Evolutionary conservation across 2,329 filamentous ascomycete species (phyloP), one percentile per base, ranked within the genome.

Genomic region (Sporothrix humicola): DNA sequence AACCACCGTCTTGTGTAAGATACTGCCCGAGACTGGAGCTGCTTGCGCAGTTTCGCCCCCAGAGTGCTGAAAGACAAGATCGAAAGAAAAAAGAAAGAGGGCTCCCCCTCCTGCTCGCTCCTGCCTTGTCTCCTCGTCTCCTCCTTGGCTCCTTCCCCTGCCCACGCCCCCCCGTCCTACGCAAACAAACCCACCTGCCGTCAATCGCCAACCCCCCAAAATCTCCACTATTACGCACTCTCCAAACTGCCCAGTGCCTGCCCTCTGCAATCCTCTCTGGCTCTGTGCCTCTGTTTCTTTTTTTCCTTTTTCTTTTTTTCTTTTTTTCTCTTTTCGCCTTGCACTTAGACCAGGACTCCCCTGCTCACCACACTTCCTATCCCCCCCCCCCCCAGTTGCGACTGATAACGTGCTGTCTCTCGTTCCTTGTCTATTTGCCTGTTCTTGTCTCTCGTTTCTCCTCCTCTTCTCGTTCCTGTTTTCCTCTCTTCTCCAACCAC

Each of bases 391-490:
- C 23, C 58, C 31, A 15, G n/a, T 46, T 58, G n/a, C 68, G 50
- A 71, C 56, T 50, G 56, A 71, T 61, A 71, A 71, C 44, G 44
- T 61, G 52, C 20, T 71, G 46, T 70, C 23, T 73, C 72, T 68
- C 26, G 2, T 17, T 4, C 23, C 10, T 54, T 37, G 37, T 56
- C 17, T n/a, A 26, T 23, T 58, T 48, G 15, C 23, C 52, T 63
- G 15, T 42, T n/a, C 20, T 52, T 56, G 26, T 65, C 20, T 71
- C 54, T 37, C 63, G 17, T 69, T 37, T 72, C 58, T 54, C 61
- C 31, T 37, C 31, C 31, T 48, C 58, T 61, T n/a, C n/a, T 59
- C 17, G 42, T 70, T 12, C 20, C 15, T 56, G 44, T 63, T 42
- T 37, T 59, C 15, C 23, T 37, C 23, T 42, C 50, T 66, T 13